Conservation (phyloP, 2,329 filamentous ascomycete species). For the Hansfordia pulvinata region DNA sequence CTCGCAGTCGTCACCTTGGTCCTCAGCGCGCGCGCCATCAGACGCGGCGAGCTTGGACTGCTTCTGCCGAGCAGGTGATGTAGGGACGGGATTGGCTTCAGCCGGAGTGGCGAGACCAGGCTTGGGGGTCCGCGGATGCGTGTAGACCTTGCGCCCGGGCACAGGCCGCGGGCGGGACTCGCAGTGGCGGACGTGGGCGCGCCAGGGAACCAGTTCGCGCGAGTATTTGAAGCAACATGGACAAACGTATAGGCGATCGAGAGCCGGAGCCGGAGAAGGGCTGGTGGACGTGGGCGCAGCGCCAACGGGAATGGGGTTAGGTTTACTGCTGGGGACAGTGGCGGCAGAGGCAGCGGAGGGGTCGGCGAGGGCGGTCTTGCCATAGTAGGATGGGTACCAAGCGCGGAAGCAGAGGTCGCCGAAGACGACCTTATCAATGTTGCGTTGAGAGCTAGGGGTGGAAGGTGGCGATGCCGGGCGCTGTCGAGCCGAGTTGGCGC, state of each 20-base stretch:
- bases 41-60: constrained; percentile 16
- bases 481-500: too few relatives aligned
- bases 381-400: constrained; percentile 89
- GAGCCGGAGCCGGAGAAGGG: constrained; percentile 23
- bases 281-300: constrained; percentile 19
- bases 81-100: constrained; percentile 12
- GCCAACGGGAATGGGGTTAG: constrained; percentile 9
- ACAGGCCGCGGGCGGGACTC: constrained; percentile 29
- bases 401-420: constrained; percentile 74
- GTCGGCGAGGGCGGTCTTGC: constrained; percentile 53
- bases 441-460: constrained; percentile 44
- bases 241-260: constrained; percentile 72
- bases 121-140: constrained; percentile 34
- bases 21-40: constrained; percentile 15
- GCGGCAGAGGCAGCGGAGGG: constrained; percentile 10
- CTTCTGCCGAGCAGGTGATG: constrained; percentile 22
- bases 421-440: constrained; percentile 76
- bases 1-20: constrained; percentile 28
- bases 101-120: constrained; percentile 16
- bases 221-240: constrained; percentile 92
- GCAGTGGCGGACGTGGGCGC: constrained; percentile 44
- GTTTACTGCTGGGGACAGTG: constrained; percentile 19
- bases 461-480: constrained; percentile 10
- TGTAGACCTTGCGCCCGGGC: constrained; percentile 65
- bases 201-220: constrained; percentile 44